Evolutionary conservation across 108 stramenopile genomes (phyloP), one percentile per base, ranked within the genome.

Genomic region (Conticribra weissflogii): DNA sequence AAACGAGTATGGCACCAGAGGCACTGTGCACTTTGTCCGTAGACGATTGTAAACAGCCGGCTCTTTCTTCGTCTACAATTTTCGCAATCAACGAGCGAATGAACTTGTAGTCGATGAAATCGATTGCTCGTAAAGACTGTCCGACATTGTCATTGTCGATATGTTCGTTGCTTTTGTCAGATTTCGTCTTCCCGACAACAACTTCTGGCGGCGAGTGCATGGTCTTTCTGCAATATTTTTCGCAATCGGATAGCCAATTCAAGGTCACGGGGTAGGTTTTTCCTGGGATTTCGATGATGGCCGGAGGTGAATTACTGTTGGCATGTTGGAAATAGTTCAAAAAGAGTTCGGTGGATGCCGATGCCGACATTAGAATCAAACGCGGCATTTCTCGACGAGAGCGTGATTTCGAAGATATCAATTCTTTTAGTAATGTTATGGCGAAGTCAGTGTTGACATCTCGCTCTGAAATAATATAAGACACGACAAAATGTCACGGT

Each of bases 1-100:
- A 98, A 7, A 96, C 89, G 18, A 98, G 83, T 32, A 98, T 87
- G 1, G 94, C 87, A 16, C 90, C 93, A 12, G 71, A 47, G 4
- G 2, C 15, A 29, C 44, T 53, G 27, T 68, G 12, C 22, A 12
- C 30, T 29, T 27, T 54, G 54, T 25, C 18, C 33, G 77, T 28
- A 15, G 21, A 30, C 3, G 34, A 5, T 33, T 32, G 3, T 29
- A 24, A 30, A 9, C 50, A 69, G 16, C 74, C 59, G 1, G 21
- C 7, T 47, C 72, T 66, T 54, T 81, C 80, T 59, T 83, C 48
- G 29, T 62, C 44, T 17, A 81, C 63, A 32, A 84, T 82, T 18
- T 72, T 70, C 23, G 33, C 48, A 48, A 85, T 76, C 27, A 86
- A 46, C 32, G 52, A 61, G 2, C 66, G 59, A 51, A 86, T 61